Base-by-base conservation (phyloP, 108 stramenopile species). In the Cylindrotheca fusiformis region DNA sequence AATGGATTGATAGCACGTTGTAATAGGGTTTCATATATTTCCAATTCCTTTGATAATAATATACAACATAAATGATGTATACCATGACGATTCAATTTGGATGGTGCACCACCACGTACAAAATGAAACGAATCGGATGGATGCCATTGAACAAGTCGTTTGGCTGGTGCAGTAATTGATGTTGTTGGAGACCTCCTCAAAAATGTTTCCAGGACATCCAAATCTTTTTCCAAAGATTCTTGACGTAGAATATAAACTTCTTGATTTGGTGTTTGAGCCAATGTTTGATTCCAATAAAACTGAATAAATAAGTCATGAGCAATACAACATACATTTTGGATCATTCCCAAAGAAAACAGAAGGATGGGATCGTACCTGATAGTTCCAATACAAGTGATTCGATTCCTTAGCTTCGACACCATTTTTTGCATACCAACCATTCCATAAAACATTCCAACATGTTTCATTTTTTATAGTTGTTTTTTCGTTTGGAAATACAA, bases 371-470 rank as follows among this genome's bases (percentile, higher is more conserved):
- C 64, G 30, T 55, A 54, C 54, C 3, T 65, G 52, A 52, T 55
- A 65, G 64, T 55, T 65, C 64, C 64, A 65, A 26, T 65, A 55
- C 30, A 65, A 24, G 55, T 65, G 64, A 27, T 65, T 65, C 23
- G 64, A 31, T 45, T 65, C 54, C 24, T 54, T 65, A 5, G 50
- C 10, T 41, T 41, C 36, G 49, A 63, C 62, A 32, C 31, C 52
- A 4, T 8, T 2, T 21, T 50, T 48, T 22, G 46, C 62, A 30
- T 52, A 63, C 62, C 62, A 63, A 4, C 62, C 62, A 52, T 63
- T 25, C 50, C 50, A 63, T 21, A 63, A 29, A 32, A 52, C n/a
- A n/a, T n/a, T n/a, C n/a, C n/a, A n/a, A n/a, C n/a, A n/a, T n/a
- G n/a, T n/a, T n/a, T n/a, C n/a, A n/a, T n/a, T n/a, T n/a, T n/a